These are phyloP conservation scores for Euphrasia arctica DNA, from an alignment of 305 asterid genomes.

Conservation along the genomic window DNA sequence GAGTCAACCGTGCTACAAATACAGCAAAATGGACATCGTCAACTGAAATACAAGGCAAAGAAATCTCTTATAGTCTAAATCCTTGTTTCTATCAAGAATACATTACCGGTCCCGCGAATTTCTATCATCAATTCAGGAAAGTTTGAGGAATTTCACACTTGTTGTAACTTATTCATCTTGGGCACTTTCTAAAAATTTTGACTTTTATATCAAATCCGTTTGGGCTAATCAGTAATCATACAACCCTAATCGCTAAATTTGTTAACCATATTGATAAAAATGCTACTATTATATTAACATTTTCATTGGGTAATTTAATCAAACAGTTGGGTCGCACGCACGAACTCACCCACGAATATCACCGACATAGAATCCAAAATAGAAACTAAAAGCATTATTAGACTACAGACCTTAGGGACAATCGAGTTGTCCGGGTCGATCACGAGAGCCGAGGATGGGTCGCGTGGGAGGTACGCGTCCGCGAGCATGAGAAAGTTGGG, in stretches of 20 bases:
- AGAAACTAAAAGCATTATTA: not conserved
- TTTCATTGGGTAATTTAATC: constrained; percentile 29
- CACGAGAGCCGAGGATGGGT: constrained; percentile 43
- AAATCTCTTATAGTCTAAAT: not conserved
- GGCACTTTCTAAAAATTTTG: too few species aligned
- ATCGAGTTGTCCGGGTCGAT: constrained; percentile 39
- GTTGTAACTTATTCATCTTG: too few species aligned
- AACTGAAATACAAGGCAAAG: not conserved
- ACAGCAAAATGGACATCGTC: too few species aligned
- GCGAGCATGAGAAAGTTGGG: constrained; percentile 85
- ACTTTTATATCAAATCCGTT: too few species aligned
- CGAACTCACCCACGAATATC: not conserved
- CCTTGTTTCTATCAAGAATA: too few species aligned
- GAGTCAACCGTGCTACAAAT: not conserved
- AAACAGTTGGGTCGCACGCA: constrained; percentile 27
- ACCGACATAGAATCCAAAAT: not conserved
- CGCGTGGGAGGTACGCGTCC: constrained; percentile 65
- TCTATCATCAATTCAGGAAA: too few species aligned
- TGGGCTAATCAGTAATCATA: too few species aligned
- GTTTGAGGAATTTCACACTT: too few species aligned
- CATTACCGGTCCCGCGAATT: too few species aligned
- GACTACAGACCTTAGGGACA: constrained; percentile 55
- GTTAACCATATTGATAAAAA: too few species aligned
- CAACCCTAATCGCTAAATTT: too few species aligned
- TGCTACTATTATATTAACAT: not conserved